Percentiles rank a stretch among this genome's conserved stretches.
These are phyloP conservation scores for Paramyrothecium roridum DNA, from an alignment of 2,329 filamentous ascomycete genomes.

Conservation along the genomic window DNA sequence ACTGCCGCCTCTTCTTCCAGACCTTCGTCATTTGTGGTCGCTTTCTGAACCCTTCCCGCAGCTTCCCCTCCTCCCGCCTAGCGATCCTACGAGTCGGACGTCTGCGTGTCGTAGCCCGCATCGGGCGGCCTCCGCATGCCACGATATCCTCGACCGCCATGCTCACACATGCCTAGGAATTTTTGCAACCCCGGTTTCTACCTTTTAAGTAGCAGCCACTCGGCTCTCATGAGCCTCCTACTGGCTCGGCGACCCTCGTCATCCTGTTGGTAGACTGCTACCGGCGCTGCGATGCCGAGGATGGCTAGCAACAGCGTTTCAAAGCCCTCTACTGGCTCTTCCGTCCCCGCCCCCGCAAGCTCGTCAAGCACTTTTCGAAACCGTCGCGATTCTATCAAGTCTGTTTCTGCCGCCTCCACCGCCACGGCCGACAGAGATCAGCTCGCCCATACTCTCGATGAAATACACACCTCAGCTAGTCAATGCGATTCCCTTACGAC, in stretches of 20 bases:
- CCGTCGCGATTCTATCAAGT: constrained; percentile 36
- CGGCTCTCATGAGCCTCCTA: neutral
- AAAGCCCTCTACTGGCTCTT: constrained; percentile 24
- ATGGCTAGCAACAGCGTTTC: constrained; percentile 27
- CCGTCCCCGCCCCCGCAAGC: constrained; percentile 18
- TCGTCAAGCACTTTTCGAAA: constrained; percentile 27
- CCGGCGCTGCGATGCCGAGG: neutral
- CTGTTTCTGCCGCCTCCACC: constrained; percentile 34
- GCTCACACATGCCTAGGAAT: neutral
- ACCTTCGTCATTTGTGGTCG: neutral
- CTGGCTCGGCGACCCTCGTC: neutral
- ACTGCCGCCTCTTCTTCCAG: neutral
- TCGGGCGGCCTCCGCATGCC: neutral
- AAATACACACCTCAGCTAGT: constrained; percentile 86
- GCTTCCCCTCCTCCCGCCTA: constrained; percentile 10
- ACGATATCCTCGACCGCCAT: neutral
- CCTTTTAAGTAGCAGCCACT: neutral
- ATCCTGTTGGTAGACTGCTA: neutral
- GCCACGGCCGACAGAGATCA: constrained; percentile 61
- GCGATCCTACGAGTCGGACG: constrained; percentile 1
- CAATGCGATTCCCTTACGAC: constrained; percentile 82
- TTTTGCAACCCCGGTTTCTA: neutral
- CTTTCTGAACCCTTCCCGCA: neutral
- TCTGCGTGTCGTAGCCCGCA: neutral
- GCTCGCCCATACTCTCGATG: constrained; percentile 73